Percentiles rank a stretch among this genome's conserved stretches.
Evolutionary conservation across 2,329 filamentous ascomycete genomes (phyloP).

Genomic region (Trichoderma sp.): DNA sequence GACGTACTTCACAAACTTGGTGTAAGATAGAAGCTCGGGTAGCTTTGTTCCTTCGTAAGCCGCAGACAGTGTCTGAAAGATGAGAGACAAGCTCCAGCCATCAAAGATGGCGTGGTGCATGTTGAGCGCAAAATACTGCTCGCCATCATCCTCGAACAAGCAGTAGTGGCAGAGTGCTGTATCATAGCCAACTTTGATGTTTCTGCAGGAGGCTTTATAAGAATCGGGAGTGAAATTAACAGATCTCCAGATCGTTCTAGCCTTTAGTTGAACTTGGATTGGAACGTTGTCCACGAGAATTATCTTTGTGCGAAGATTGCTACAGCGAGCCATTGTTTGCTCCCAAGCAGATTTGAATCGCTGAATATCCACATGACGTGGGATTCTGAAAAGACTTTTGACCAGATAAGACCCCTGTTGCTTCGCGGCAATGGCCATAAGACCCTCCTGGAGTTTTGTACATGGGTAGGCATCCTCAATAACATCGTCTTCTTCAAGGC

Average conservation of each 20-base stretch:
- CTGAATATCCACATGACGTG: not conserved
- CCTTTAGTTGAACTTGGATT: not conserved
- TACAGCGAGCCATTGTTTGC: not conserved
- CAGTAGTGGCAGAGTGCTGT: constrained; percentile 1
- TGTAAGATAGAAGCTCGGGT: constrained; percentile 2
- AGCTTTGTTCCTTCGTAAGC: constrained; percentile 27
- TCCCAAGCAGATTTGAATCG: constrained; percentile 9
- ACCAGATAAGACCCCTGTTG: constrained; percentile 3
- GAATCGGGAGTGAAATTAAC: not conserved
- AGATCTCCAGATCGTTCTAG: not conserved
- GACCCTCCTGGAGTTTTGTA: constrained; percentile 16
- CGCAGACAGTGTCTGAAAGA: not conserved
- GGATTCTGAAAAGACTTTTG: not conserved
- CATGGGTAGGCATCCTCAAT: constrained; percentile 10
- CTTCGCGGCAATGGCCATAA: constrained; percentile 3
- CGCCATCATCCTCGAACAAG: not conserved
- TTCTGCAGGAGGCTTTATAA: not conserved
- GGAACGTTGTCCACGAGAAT: not conserved
- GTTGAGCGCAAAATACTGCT: constrained; percentile 3
- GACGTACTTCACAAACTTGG: constrained; percentile 13
- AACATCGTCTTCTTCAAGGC: not conserved
- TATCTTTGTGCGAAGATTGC: constrained; percentile 16
- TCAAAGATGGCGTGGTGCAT: constrained; percentile 21
- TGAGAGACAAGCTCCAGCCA: constrained; percentile 9
- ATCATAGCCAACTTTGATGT: not conserved